phyloP scores from a whole-genome alignment of 2,329 filamentous ascomycete species.

The Penicillium sp. region DNA sequence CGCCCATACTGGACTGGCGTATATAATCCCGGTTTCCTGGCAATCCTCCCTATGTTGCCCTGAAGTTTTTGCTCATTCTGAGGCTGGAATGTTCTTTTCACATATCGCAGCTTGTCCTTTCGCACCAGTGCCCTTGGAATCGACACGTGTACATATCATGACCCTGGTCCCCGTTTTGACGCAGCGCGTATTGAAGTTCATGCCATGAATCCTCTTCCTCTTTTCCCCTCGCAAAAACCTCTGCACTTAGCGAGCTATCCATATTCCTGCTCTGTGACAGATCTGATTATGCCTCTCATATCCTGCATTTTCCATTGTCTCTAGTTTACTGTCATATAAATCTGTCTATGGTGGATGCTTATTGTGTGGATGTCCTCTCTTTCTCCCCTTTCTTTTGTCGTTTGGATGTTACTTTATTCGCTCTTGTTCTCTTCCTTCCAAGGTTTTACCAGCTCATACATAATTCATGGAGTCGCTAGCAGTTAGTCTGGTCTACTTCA shows the following conservation, averaged over 20 bases:
- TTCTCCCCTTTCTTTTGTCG: constrained; percentile 11
- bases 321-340: constrained; percentile 11
- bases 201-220: constrained; percentile 10
- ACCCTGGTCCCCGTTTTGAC: constrained; percentile 8
- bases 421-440: background rate
- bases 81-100: background rate
- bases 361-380: constrained; percentile 9
- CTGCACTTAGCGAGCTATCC: constrained; percentile 14
- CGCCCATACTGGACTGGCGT: constrained; percentile 16
- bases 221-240: constrained; percentile 8
- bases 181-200: constrained; percentile 14
- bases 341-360: constrained; percentile 12
- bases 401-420: constrained; percentile 3
- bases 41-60: constrained; percentile 5
- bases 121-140: constrained; percentile 11
- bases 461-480: constrained; percentile 1
- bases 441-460: constrained; percentile 7
- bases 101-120: constrained; percentile 19
- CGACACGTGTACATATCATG: constrained; percentile 26
- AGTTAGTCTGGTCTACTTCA: background rate
- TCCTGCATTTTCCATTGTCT: constrained; percentile 5
- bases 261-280: constrained; percentile 7
- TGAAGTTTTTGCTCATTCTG: constrained; percentile 1
- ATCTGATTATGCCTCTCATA: constrained; percentile 8
- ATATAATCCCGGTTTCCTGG: constrained; percentile 27